Base-by-base conservation (phyloP, 176 grass and related monocot species). In the Cenchrus fungigraminus region DNA sequence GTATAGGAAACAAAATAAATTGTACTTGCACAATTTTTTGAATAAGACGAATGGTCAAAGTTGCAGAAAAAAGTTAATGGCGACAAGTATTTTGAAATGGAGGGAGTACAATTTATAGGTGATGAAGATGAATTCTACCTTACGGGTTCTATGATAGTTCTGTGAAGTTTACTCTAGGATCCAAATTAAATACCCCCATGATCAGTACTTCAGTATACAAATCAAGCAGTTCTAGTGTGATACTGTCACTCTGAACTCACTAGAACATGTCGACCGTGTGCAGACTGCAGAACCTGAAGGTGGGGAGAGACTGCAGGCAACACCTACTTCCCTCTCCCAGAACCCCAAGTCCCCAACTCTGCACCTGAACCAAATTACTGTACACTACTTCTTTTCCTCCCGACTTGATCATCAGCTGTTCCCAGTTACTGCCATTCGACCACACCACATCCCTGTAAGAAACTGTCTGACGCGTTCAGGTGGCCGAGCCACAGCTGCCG, bases 251-350 rank as follows among this genome's bases (percentile, higher is more conserved):
- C 71, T 53, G 50, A 64, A 68, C 28, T 15, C 58, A 70, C 22
- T 12, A 15, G 19, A 2, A 82, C 28, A 73, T 53, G 60, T 49
- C 12, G 17, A 28, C 31, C 56, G 8, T 65, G 53, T 52, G 85
- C 28, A 88, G 81, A 93, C 55, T 58, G 85, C 37, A 88, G 84
- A 93, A 55, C 77, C 68, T 19, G 52, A 73, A 79, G 9, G 73
- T 52, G 53, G 84, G 93, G 76, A 95, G 89, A 94, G 96, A 93
- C 96, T 95, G 96, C 91, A 94, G 93, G 96, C 89, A 78, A 49
- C 56, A 92, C 96, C 96, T 90, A 79, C 93, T 98, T 98, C 96
- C 90, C 96, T 94, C 93, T 91, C 87, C 86, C 86, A 87, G 75
- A 73, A 84, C 67, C 61, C 62, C 77, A 94, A 74, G 80, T 84